These are phyloP conservation scores for Rhizopogon vinicolor DNA, from an alignment of 768 basidiomycete species.

Conservation along the genomic window DNA sequence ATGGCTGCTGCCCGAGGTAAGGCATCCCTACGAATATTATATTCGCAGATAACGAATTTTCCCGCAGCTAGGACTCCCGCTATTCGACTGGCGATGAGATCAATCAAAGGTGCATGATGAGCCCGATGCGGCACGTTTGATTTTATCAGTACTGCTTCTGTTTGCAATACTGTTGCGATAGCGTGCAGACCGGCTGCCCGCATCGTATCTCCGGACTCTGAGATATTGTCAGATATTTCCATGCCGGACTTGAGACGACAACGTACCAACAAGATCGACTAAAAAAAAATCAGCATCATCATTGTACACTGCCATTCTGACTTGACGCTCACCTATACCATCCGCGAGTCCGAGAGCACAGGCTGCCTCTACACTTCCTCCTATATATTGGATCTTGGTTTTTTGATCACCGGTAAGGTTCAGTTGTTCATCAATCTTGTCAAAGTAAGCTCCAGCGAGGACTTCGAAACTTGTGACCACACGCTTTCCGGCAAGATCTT, in stretches of 20 bases:
- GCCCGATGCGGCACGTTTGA: slow-evolving; percentile 62
- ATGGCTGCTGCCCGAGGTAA: slow-evolving; percentile 60
- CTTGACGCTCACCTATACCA: slow-evolving; percentile 70
- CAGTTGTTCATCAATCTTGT: slow-evolving; percentile 50
- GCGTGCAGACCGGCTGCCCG: slow-evolving; percentile 93
- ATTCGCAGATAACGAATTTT: slow-evolving; percentile 87
- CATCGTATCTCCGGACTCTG: slow-evolving; percentile 99
- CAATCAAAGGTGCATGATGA: slow-evolving; percentile 60
- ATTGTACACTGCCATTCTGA: neutral
- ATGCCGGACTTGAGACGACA: slow-evolving; percentile 21
- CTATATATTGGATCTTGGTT: slow-evolving; percentile 92
- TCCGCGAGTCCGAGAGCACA: slow-evolving; percentile 95
- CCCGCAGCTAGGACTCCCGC: slow-evolving; percentile 87
- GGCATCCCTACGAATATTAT: slow-evolving; percentile 73
- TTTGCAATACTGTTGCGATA: slow-evolving; percentile 82
- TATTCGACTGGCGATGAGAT: slow-evolving; percentile 74
- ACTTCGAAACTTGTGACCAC: slow-evolving; percentile 95
- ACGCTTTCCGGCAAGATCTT: slow-evolving; percentile 85
- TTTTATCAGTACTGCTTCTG: slow-evolving; percentile 92
- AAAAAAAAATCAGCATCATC: slow-evolving; percentile 3
- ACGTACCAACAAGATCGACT: slow-evolving; percentile 92
- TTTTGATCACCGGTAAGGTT: slow-evolving; percentile 47
- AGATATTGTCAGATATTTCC: neutral
- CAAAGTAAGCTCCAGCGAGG: slow-evolving; percentile 79
- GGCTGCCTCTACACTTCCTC: slow-evolving; percentile 97